Evolutionary conservation across 805 yeast species (phyloP).

Genomic region (Trichomonascus vanleenenianus): DNA sequence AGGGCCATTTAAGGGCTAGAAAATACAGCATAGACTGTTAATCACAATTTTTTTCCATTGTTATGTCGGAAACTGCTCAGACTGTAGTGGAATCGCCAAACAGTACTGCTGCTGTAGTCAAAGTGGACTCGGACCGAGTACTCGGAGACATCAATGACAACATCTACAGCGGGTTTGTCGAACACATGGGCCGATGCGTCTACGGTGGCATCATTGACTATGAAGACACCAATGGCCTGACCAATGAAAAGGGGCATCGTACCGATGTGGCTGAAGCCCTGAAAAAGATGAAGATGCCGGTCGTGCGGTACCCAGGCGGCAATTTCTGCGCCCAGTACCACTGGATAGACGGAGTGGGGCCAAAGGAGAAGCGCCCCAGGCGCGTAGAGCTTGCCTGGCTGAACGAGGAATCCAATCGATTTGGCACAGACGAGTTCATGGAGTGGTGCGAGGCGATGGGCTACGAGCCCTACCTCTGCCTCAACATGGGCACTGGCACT

Average conservation of each 20-base stretch:
- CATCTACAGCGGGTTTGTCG: constrained; percentile 32
- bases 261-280: constrained; percentile 28
- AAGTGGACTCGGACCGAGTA: constrained; percentile 26
- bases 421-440: constrained; percentile 33
- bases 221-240: constrained; percentile 15
- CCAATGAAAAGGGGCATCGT: constrained; percentile 25
- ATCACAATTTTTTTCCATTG: not conserved
- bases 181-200: constrained; percentile 32
- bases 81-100: not conserved
- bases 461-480: constrained; percentile 29
- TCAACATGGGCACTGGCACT: constrained; percentile 34
- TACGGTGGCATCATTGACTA: constrained; percentile 33
- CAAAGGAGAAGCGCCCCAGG: constrained; percentile 25
- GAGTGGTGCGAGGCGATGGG: constrained; percentile 29
- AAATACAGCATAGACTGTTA: not conserved
- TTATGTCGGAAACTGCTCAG: constrained; percentile 3
- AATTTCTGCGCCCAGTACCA: constrained; percentile 31
- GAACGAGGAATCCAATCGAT: constrained; percentile 27
- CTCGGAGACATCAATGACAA: constrained; percentile 24
- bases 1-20: not conserved
- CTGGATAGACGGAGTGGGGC: constrained; percentile 32
- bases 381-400: constrained; percentile 33
- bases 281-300: constrained; percentile 29
- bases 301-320: constrained; percentile 33
- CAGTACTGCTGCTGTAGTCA: not conserved